These are phyloP conservation scores for Halophytophthora polymorphica DNA, from an alignment of 352 stramenopile genomes.

Conservation along the genomic window DNA sequence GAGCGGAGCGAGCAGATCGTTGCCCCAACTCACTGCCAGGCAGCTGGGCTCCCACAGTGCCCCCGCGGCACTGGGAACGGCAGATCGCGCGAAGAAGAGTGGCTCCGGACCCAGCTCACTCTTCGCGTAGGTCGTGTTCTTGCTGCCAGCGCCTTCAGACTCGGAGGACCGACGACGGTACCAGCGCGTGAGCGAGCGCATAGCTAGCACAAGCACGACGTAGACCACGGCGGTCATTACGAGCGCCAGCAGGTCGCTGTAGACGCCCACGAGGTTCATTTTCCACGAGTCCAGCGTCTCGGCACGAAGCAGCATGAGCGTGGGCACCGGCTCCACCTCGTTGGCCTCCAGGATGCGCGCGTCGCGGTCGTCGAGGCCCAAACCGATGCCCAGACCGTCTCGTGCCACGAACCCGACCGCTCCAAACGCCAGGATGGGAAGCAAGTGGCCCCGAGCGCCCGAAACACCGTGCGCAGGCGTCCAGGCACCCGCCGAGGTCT, in stretches of 20 bases:
- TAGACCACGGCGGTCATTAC: constrained; percentile 40
- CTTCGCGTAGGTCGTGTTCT: constrained; percentile 1
- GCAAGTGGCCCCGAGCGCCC: constrained; percentile 36
- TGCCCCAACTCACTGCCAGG: constrained; percentile 50
- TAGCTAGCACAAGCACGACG: constrained; percentile 19
- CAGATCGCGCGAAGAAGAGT: constrained; percentile 42
- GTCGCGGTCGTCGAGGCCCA: constrained; percentile 35
- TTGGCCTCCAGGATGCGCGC: constrained; percentile 52
- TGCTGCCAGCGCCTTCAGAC: constrained; percentile 17
- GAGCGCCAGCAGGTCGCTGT: constrained; percentile 47
- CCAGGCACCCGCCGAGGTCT: constrained; percentile 47
- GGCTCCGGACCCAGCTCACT: constrained; percentile 24
- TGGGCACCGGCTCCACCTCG: constrained; percentile 42
- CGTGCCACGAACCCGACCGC: constrained; percentile 38
- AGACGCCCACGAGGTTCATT: constrained; percentile 53
- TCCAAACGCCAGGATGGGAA: constrained; percentile 31
- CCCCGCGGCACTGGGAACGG: constrained; percentile 41
- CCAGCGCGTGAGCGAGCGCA: constrained; percentile 20
- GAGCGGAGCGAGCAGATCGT: constrained; percentile 40
- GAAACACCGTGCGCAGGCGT: constrained; percentile 42
- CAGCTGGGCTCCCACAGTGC: constrained; percentile 53
- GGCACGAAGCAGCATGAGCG: constrained; percentile 55
- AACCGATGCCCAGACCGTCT: constrained; percentile 25
- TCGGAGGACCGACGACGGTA: constrained; percentile 21
- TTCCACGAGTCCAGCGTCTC: constrained; percentile 57